Conservation (phyloP, 495 filamentous ascomycete genomes). For the Mytilinidion resinicola region DNA sequence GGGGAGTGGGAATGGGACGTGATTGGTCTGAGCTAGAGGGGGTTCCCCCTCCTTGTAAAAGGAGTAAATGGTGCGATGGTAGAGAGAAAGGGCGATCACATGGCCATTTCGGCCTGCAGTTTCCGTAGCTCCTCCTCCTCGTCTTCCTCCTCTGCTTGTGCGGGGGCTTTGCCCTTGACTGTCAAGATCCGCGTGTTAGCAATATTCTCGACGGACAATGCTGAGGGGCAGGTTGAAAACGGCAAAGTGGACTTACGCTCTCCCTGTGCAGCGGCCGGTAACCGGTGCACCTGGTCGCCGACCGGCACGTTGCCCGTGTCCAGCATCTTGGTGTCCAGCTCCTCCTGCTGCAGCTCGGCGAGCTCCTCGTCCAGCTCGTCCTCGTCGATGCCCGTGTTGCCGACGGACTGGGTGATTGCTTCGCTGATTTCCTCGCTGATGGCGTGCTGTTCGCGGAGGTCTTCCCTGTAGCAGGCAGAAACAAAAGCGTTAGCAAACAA, state of each 20-base stretch:
- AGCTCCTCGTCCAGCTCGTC: constrained; percentile 74
- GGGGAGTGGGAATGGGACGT: background rate
- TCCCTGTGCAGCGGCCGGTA: constrained; percentile 65
- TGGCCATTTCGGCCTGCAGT: constrained; percentile 95
- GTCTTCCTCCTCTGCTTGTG: constrained; percentile 69
- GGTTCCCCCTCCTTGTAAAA: background rate
- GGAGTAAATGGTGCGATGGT: background rate
- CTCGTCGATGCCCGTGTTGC: constrained; percentile 75
- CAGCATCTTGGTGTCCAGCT: constrained; percentile 90
- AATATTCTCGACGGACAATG: constrained; percentile 21
- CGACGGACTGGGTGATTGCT: constrained; percentile 66
- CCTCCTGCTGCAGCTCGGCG: constrained; percentile 73
- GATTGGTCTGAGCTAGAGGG: background rate
- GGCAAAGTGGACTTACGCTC: constrained; percentile 56
- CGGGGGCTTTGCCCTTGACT: constrained; percentile 50
- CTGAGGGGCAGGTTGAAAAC: background rate
- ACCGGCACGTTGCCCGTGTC: constrained; percentile 74
- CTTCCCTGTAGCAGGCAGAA: constrained; percentile 57
- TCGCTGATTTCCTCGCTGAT: constrained; percentile 86
- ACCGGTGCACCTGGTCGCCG: constrained; percentile 58
- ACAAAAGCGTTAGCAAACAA: background rate
- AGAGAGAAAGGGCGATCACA: constrained; percentile 46
- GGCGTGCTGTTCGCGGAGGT: constrained; percentile 84
- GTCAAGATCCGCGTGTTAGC: constrained; percentile 19
- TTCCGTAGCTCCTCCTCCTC: constrained; percentile 93